Evolutionary conservation across 1,284 basidiomycete species (phyloP).

Genomic region (Megacollybia platyphylla): DNA sequence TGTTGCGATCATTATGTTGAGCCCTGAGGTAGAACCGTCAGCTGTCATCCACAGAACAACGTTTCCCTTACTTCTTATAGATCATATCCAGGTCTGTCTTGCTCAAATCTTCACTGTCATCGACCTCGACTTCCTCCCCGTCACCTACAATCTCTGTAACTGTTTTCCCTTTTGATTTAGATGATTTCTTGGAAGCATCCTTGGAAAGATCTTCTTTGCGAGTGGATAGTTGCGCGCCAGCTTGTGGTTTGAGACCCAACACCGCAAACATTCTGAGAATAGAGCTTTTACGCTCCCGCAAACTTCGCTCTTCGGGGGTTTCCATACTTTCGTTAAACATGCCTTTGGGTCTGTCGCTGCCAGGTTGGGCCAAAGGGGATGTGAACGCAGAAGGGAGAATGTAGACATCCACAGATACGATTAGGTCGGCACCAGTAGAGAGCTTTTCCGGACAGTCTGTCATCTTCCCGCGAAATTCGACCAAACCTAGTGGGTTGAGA

Average conservation of each 20-base stretch:
- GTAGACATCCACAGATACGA: slow-evolving; percentile 59
- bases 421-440: slow-evolving; percentile 55
- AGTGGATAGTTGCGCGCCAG: slow-evolving; percentile 22
- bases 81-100: slow-evolving; percentile 72
- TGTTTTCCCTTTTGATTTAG: slow-evolving; percentile 18
- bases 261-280: slow-evolving; percentile 53
- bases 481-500: slow-evolving; percentile 29
- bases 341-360: slow-evolving; percentile 19
- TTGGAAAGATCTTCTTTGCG: slow-evolving; percentile 24
- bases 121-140: slow-evolving; percentile 58
- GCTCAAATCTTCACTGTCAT: slow-evolving; percentile 68
- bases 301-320: slow-evolving; percentile 55
- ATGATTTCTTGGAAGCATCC: slow-evolving; percentile 26
- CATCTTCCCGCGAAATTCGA: slow-evolving; percentile 53
- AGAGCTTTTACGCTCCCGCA: slow-evolving; percentile 70
- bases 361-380: slow-evolving; percentile 19
- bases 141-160: slow-evolving; percentile 49
- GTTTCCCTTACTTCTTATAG: slow-evolving; percentile 51
- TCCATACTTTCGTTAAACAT: slow-evolving; percentile 65
- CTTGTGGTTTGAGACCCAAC: slow-evolving; percentile 44
- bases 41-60: neutral
- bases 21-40: slow-evolving; percentile 42
- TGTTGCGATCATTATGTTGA: slow-evolving; percentile 63
- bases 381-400: slow-evolving; percentile 55
- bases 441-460: slow-evolving; percentile 58